A percentile compares a stretch with the other conserved stretches of the same genome.
Conservation (phyloP, 805 yeast genomes). For the Candida nemodendra region DNA sequence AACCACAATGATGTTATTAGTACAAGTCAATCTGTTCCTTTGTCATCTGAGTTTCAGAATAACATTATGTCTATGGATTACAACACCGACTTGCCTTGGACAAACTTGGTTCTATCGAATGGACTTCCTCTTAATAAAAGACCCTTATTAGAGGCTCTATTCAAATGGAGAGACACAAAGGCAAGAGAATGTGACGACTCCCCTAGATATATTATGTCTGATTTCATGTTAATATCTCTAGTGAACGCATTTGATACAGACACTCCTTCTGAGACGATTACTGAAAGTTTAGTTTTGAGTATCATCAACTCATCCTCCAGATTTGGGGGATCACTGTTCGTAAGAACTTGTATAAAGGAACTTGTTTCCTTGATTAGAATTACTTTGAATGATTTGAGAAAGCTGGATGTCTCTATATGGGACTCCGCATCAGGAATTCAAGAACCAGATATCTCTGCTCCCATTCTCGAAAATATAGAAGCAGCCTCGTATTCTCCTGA, state of each 20-base stretch:
- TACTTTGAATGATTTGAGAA: conserved; percentile 35
- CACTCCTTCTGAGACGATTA: conserved; percentile 50
- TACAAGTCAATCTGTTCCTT: conserved; percentile 31
- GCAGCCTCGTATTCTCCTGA: conserved; percentile 21
- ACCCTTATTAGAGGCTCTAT: conserved; percentile 58
- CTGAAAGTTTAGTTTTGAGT: conserved; percentile 53
- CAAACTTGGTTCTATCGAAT: conserved; percentile 57
- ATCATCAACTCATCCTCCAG: conserved; percentile 46
- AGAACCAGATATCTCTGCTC: conserved; percentile 21
- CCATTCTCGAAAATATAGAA: conserved; percentile 23
- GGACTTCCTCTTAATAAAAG: conserved; percentile 56
- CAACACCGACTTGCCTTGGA: conserved; percentile 64
- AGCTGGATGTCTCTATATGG: conserved; percentile 38
- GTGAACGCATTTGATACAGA: conserved; percentile 30
- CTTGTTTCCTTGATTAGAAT: conserved; percentile 57
- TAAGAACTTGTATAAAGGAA: conserved; percentile 54
- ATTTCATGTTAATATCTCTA: conserved; percentile 66
- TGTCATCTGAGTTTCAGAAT: conserved; percentile 17
- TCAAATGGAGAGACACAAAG: conserved; percentile 76
- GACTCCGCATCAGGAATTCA: conserved; percentile 29
- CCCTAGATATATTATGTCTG: conserved; percentile 78
- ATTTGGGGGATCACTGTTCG: conserved; percentile 37
- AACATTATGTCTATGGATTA: conserved; percentile 47
- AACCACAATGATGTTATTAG: conserved; percentile 27
- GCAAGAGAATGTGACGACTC: conserved; percentile 86